Evolutionary conservation across 1,284 basidiomycete genomes (phyloP).

Genomic region (Heliocybe sulcata): DNA sequence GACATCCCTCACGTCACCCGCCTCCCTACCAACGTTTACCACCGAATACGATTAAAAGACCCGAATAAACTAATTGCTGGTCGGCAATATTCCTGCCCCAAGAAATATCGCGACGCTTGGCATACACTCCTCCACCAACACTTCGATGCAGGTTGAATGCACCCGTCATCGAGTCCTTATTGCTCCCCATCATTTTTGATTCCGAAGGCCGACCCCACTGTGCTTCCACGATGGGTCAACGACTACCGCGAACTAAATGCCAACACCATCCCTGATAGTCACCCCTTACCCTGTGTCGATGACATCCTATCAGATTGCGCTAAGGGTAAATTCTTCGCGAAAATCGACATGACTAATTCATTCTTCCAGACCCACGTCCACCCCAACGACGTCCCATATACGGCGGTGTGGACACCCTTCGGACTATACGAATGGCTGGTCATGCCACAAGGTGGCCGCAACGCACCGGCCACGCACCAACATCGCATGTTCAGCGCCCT

Average conservation of each 20-base stretch:
- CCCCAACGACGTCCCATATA: slow-evolving; percentile 26
- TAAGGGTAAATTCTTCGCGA: slow-evolving; percentile 24
- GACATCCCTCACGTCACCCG: slow-evolving; percentile 9
- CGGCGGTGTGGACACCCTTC: slow-evolving; percentile 29
- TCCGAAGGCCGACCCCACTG: slow-evolving; percentile 27
- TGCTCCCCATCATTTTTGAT: slow-evolving; percentile 29
- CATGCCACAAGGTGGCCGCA: slow-evolving; percentile 32
- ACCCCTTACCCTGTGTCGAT: slow-evolving; percentile 27
- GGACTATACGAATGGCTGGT: slow-evolving; percentile 33
- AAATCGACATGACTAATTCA: slow-evolving; percentile 33
- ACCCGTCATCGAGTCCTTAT: slow-evolving; percentile 17
- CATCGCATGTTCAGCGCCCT: slow-evolving; percentile 23
- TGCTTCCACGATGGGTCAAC: slow-evolving; percentile 29
- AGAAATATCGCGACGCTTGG: slow-evolving; percentile 21
- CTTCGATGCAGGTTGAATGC: slow-evolving; percentile 22
- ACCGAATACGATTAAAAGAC: slow-evolving; percentile 18
- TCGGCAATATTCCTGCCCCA: slow-evolving; percentile 15
- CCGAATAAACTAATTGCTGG: slow-evolving; percentile 12
- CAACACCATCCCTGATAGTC: slow-evolving; percentile 26
- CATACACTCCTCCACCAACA: slow-evolving; percentile 17
- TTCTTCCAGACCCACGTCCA: slow-evolving; percentile 33
- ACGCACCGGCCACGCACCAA: slow-evolving; percentile 30
- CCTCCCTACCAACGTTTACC: slow-evolving; percentile 18
- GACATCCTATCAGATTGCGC: slow-evolving; percentile 26
- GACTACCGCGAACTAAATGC: slow-evolving; percentile 29